Evolutionary conservation across 2,329 filamentous ascomycete species (phyloP).

Genomic region (Capronia epimyces): DNA sequence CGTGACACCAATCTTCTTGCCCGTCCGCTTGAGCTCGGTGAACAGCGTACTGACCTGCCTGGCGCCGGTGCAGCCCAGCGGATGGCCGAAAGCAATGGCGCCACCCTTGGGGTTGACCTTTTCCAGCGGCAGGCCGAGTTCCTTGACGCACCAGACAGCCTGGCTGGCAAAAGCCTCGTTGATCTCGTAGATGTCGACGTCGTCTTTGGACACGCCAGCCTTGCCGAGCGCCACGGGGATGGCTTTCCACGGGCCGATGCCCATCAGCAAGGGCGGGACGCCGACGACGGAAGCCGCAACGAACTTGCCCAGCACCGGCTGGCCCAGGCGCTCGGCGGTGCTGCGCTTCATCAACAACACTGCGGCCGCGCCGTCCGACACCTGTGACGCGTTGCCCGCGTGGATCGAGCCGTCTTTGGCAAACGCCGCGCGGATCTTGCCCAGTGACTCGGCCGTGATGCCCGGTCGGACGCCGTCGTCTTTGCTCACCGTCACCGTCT

Average conservation of each 20-base stretch:
- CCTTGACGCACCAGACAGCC: constrained; percentile 86
- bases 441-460: constrained; percentile 81
- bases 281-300: constrained; percentile 80
- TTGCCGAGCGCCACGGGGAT: constrained; percentile 88
- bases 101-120: constrained; percentile 98
- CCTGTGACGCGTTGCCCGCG: constrained; percentile 91
- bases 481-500: constrained; percentile 71
- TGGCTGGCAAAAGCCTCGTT: constrained; percentile 98
- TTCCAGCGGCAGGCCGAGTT: constrained; percentile 72
- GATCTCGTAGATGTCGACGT: constrained; percentile 97
- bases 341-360: constrained; percentile 93
- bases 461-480: constrained; percentile 84
- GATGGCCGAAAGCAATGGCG: constrained; percentile 93
- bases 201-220: constrained; percentile 76
- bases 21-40: constrained; percentile 79
- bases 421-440: constrained; percentile 86
- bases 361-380: constrained; percentile 91
- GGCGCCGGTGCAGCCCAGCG: constrained; percentile 82
- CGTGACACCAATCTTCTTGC: constrained; percentile 80
- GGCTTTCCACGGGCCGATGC: constrained; percentile 88
- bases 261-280: constrained; percentile 91
- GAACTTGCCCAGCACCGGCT: constrained; percentile 87
- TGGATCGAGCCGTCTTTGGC: constrained; percentile 89
- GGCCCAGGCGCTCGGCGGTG: constrained; percentile 80
- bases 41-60: constrained; percentile 88